phyloP scores from a whole-genome alignment of 164 flowering plant species.

The Vitis cinerea region DNA sequence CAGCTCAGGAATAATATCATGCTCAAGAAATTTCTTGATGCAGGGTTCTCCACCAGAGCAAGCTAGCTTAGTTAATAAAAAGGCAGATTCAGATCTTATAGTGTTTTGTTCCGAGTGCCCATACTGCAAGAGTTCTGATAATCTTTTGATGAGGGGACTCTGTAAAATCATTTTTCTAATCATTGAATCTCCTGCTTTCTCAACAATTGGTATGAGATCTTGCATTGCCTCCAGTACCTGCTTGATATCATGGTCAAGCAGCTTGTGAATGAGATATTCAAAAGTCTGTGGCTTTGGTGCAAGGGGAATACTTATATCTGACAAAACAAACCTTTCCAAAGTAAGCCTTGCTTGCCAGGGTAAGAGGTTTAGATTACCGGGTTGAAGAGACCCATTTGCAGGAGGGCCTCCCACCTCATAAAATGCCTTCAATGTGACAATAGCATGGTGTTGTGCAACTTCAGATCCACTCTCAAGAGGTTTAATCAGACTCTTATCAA shows the following conservation, averaged over 20 bases:
- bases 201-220: slow-evolving; percentile 43
- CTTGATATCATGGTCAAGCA: slow-evolving; percentile 26
- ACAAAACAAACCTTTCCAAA: slow-evolving; percentile 33
- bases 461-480: slow-evolving; percentile 45
- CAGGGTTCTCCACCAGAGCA: slow-evolving; percentile 47
- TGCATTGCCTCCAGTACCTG: slow-evolving; percentile 40
- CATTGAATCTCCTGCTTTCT: slow-evolving; percentile 34
- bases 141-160: slow-evolving; percentile 37
- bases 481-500: slow-evolving; percentile 38
- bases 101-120: slow-evolving; percentile 22
- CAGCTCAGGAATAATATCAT: slow-evolving; percentile 36
- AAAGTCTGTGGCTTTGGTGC: slow-evolving; percentile 36
- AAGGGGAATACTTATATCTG: slow-evolving; percentile 20
- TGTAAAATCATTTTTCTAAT: slow-evolving; percentile 37
- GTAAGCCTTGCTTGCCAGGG: slow-evolving; percentile 52
- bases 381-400: slow-evolving; percentile 24
- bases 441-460: slow-evolving; percentile 44
- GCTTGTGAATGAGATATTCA: slow-evolving; percentile 35
- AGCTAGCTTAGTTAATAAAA: slow-evolving; percentile 43
- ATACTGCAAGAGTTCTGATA: slow-evolving; percentile 28
- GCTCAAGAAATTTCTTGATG: slow-evolving; percentile 35
- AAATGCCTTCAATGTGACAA: slow-evolving; percentile 37
- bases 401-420: slow-evolving; percentile 37
- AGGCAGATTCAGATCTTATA: slow-evolving; percentile 37
- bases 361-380: slow-evolving; percentile 32